phyloP scores from a whole-genome alignment of 441 rosid species.

The Biscutella laevigata region DNA sequence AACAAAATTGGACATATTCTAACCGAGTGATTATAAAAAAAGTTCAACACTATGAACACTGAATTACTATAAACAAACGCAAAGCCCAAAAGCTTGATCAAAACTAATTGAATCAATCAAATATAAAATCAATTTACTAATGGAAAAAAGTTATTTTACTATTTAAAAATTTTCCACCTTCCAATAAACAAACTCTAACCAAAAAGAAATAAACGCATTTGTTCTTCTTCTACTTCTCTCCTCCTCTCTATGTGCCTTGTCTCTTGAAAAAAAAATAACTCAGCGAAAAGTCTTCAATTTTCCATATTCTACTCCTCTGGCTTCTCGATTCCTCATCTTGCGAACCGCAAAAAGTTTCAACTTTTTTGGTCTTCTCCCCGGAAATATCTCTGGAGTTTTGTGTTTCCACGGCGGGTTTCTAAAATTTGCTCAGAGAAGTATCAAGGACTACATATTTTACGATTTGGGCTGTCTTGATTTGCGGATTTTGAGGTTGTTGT shows the following conservation, averaged over 20 bases:
- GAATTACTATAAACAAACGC: no score
- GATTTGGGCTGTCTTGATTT: conserved; percentile 9
- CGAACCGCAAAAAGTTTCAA: background rate
- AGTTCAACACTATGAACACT: no score
- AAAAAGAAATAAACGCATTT: conserved; percentile 21
- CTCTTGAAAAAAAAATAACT: background rate
- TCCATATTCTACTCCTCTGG: conserved; percentile 1
- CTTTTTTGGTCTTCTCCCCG: background rate
- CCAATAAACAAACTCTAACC: conserved; percentile 14
- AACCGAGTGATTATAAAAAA: no score
- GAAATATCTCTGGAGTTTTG: background rate
- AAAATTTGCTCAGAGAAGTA: background rate
- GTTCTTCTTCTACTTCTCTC: conserved; percentile 21
- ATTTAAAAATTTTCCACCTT: background rate
- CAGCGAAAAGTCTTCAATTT: conserved; percentile 15
- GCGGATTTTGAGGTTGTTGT: background rate
- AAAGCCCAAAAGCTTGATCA: no score
- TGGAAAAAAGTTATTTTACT: conserved; percentile 12
- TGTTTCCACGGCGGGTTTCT: background rate
- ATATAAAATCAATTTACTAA: no score
- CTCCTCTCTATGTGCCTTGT: conserved; percentile 17
- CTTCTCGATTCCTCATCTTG: background rate
- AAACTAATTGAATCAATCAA: no score
- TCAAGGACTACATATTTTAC: background rate
- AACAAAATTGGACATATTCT: no score